These are phyloP conservation scores for Darksidea phi DNA, from an alignment of 495 filamentous ascomycete genomes.

Conservation along the genomic window DNA sequence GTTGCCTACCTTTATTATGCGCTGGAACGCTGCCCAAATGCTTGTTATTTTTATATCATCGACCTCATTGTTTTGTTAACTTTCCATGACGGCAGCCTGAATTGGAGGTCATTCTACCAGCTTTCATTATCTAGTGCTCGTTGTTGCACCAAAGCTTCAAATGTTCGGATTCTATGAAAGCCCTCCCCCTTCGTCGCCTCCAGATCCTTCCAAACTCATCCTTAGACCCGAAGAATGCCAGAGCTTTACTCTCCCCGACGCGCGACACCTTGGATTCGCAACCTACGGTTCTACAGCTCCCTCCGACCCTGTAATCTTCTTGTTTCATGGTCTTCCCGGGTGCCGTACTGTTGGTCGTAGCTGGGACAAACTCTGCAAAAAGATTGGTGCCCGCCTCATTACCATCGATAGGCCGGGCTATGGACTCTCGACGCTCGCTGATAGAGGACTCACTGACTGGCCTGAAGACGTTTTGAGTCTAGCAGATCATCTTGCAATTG, in stretches of 20 bases:
- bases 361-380: conserved; percentile 30
- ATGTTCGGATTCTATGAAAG: conserved; percentile 20
- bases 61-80: conserved; percentile 4
- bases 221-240: conserved; percentile 22
- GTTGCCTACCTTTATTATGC: neutral
- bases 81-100: neutral
- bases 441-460: conserved; percentile 26
- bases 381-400: conserved; percentile 26
- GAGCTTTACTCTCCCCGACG: conserved; percentile 17
- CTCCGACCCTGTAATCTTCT: conserved; percentile 27
- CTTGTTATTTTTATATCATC: neutral
- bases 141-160: neutral
- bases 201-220: conserved; percentile 21
- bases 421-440: conserved; percentile 26
- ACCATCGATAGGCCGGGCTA: conserved; percentile 28
- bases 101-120: neutral
- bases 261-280: conserved; percentile 25
- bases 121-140: neutral
- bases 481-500: conserved; percentile 24
- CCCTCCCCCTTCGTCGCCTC: conserved; percentile 22
- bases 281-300: conserved; percentile 24
- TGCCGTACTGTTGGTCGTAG: conserved; percentile 21
- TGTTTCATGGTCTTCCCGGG: conserved; percentile 29
- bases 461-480: conserved; percentile 26
- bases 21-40: neutral